A percentile compares a stretch with the other conserved stretches of the same genome.
Conservation (phyloP, 768 basidiomycete species). For the Calvatia gigantea region DNA sequence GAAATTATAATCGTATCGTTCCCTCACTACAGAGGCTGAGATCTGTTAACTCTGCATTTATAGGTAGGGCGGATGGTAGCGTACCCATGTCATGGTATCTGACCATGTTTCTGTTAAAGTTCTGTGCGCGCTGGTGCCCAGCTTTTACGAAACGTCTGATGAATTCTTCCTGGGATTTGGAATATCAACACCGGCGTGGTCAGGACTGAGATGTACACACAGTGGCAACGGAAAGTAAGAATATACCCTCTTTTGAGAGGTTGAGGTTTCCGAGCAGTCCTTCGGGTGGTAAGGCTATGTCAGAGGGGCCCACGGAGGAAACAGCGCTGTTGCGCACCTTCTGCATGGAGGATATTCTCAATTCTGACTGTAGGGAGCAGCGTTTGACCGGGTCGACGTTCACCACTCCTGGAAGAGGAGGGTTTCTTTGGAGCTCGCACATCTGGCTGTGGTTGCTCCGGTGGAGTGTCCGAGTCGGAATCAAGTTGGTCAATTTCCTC, state of each 20-base stretch:
- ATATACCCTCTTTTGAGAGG: slow-evolving; percentile 73
- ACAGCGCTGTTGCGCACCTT: slow-evolving; percentile 44
- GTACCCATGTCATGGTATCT: slow-evolving; percentile 76
- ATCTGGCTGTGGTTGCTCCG: slow-evolving; percentile 25
- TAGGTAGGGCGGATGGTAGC: slow-evolving; percentile 19
- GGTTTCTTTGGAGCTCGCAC: slow-evolving; percentile 23
- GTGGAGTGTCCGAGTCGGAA: slow-evolving; percentile 47
- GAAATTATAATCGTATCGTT: slow-evolving; percentile 70
- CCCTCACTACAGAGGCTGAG: slow-evolving; percentile 54
- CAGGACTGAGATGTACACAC: slow-evolving; percentile 35
- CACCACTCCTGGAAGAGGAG: slow-evolving; percentile 22
- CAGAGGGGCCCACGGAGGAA: neutral
- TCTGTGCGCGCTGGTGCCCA: slow-evolving; percentile 60
- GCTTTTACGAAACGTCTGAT: slow-evolving; percentile 71
- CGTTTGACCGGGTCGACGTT: slow-evolving; percentile 61
- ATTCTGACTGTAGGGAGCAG: slow-evolving; percentile 63
- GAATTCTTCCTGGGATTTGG: slow-evolving; percentile 69
- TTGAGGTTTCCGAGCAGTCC: slow-evolving; percentile 43
- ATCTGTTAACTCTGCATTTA: slow-evolving; percentile 9
- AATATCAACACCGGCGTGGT: slow-evolving; percentile 5
- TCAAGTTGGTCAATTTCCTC: slow-evolving; percentile 66
- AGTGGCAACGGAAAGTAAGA: slow-evolving; percentile 72
- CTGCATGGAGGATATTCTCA: slow-evolving; percentile 77
- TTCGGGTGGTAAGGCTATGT: slow-evolving; percentile 30
- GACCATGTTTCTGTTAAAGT: slow-evolving; percentile 53